Conservation (phyloP, 2,329 filamentous ascomycete genomes). For the Emydomyces testavorans region DNA sequence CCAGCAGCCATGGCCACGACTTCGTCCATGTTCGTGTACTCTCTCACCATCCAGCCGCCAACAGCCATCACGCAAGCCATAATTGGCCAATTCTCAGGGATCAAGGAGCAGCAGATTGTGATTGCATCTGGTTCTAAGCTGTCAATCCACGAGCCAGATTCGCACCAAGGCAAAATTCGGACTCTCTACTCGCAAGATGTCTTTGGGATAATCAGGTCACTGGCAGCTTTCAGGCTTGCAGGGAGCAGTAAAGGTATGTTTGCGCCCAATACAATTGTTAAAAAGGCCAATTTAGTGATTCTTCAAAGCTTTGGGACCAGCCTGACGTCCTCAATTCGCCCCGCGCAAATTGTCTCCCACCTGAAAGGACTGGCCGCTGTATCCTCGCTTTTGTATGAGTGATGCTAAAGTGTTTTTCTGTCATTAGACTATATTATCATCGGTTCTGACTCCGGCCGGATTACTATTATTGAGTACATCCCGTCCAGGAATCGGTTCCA, state of each 20-base stretch:
- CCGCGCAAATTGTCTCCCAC: conserved; percentile 10
- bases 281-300: conserved; percentile 59
- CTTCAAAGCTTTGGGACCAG: conserved; percentile 50
- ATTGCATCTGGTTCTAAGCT: conserved; percentile 85
- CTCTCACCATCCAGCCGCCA: conserved; percentile 85
- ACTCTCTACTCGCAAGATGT: conserved; percentile 84
- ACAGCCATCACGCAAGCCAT: conserved; percentile 83
- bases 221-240: conserved; percentile 81
- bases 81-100: conserved; percentile 88
- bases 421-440: conserved; percentile 83
- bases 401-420: conserved; percentile 32
- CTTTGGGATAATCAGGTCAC: conserved; percentile 84
- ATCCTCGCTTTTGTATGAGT: conserved; percentile 20
- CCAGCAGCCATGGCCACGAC: conserved; percentile 74
- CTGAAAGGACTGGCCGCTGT: conserved; percentile 14
- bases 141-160: conserved; percentile 74
- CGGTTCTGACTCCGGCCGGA: conserved; percentile 87
- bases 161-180: conserved; percentile 71
- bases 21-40: conserved; percentile 97
- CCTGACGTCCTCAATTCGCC: conserved; percentile 28
- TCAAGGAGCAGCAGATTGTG: conserved; percentile 94
- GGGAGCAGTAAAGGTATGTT: conserved; percentile 89
- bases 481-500: conserved; percentile 77
- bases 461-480: conserved; percentile 86
- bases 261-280: conserved; percentile 12